Base-by-base conservation (phyloP, 208 protist species). In the Borovskyia barvae region DNA sequence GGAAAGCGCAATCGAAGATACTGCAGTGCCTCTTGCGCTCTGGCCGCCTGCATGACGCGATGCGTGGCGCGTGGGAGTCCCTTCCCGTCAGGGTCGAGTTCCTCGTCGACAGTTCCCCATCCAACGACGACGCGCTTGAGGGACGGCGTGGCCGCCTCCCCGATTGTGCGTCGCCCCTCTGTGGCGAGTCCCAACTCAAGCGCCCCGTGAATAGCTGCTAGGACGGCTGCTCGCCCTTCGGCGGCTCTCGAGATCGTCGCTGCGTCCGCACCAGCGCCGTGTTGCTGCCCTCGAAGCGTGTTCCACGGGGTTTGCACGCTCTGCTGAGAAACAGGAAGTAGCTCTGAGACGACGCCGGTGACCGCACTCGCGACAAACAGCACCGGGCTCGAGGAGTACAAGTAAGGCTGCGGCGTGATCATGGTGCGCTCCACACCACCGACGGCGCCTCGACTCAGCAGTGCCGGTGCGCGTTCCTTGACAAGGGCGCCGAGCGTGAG, bases 1-100 rank as follows among this genome's bases (percentile, higher is more conserved):
- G 74, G 74, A 20, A 80, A 80, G 53, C 53, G 68, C 48, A 80
- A 47, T 3, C 74, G 61, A 5, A 80, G 57, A 47, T 80, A 75
- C 20, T 72, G 67, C 8, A 60, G 28, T 2, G 61, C 55, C 29
- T 67, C 48, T 32, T 62, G 46, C 1, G 37, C 19, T 15, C 28
- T 37, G 1, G 37, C 60, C 17, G 11, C 3, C 5, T 7, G 48
- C 52, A 42, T n/a, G 11, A 41, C 28, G 8, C 19, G 50, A 2
- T 14, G 32, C 19, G 17, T 17, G 24, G 15, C 43, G 11, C 32
- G 56, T 14, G 37, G 14, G 5, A 17, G n/a, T 14, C n/a, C 40
- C 9, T 52, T 45, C 48, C 9, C 40, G 37, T 8, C 7, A 17
- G 3, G 17, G 17, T 42, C 48, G 19, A 17, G 8, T 42, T 6